Evolutionary conservation across 176 grass and related monocot species (phyloP).

Genomic region (Otatea glauca): DNA sequence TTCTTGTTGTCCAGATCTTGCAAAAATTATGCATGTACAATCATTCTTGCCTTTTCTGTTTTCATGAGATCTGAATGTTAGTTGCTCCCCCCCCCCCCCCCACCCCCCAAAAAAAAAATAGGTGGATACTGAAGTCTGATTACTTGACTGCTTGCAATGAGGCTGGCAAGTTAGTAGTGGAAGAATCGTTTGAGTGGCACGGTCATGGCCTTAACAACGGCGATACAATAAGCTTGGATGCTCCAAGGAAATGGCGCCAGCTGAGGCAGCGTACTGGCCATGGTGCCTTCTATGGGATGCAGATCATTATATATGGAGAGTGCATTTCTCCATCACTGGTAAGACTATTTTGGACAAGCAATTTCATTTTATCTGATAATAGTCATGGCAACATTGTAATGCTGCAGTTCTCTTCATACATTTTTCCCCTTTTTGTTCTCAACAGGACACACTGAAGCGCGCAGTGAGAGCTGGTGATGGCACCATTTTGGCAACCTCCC

Average conservation of each 20-base stretch:
- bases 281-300: conserved; percentile 79
- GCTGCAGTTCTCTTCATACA: not conserved
- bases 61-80: conserved; percentile 13
- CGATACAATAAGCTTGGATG: conserved; percentile 76
- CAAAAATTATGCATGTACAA: too few relatives aligned
- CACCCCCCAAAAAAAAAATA: not conserved
- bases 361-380: not conserved
- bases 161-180: conserved; percentile 78
- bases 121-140: conserved; percentile 93
- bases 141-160: conserved; percentile 81
- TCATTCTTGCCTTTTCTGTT: not conserved
- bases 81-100: not conserved
- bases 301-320: conserved; percentile 83
- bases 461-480: conserved; percentile 80
- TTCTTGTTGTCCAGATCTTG: not conserved
- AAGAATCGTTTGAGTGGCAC: conserved; percentile 88
- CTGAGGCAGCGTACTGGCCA: conserved; percentile 71
- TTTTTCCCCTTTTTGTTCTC: not conserved
- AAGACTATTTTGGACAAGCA: not conserved
- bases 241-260: conserved; percentile 88
- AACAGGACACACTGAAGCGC: conserved; percentile 90
- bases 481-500: conserved; percentile 81
- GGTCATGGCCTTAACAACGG: conserved; percentile 59
- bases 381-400: not conserved
- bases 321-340: conserved; percentile 92